A percentile compares a stretch with the other conserved stretches of the same genome.
Evolutionary conservation across 768 basidiomycete species (phyloP).

Genomic region (Ephemerocybe angulata): DNA sequence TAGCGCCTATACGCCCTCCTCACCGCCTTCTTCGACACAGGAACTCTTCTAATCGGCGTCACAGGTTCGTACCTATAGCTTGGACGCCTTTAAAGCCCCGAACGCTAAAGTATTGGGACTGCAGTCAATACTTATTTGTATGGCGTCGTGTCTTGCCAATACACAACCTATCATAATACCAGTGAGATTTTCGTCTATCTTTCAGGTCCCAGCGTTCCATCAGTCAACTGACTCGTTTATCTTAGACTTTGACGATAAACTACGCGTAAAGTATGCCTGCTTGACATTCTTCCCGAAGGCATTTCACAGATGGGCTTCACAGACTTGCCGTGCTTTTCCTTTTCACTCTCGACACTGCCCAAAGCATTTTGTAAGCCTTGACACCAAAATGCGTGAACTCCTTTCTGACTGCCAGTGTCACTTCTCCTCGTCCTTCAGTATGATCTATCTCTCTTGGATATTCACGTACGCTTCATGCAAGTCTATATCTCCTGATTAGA

Average conservation of each 20-base stretch:
- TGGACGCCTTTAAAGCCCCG: background rate
- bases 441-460: constrained; percentile 11
- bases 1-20: background rate
- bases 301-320: background rate
- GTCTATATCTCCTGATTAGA: background rate
- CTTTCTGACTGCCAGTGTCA: background rate
- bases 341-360: constrained; percentile 15
- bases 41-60: constrained; percentile 18
- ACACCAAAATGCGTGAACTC: background rate
- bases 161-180: constrained; percentile 14
- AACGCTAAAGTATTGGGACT: background rate
- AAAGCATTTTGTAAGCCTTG: constrained; percentile 14
- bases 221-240: background rate
- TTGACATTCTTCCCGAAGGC: too few relatives aligned
- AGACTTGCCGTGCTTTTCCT: constrained; percentile 12
- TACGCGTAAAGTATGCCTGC: constrained; percentile 15
- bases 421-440: background rate
- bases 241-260: constrained; percentile 19
- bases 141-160: constrained; percentile 20
- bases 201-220: background rate
- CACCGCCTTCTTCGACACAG: constrained; percentile 4
- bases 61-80: constrained; percentile 12
- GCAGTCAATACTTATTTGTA: constrained; percentile 24
- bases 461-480: constrained; percentile 11
- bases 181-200: constrained; percentile 13